Evolutionary conservation across 148 eudicot species (phyloP).

Genomic region (Persicaria tinctoria): DNA sequence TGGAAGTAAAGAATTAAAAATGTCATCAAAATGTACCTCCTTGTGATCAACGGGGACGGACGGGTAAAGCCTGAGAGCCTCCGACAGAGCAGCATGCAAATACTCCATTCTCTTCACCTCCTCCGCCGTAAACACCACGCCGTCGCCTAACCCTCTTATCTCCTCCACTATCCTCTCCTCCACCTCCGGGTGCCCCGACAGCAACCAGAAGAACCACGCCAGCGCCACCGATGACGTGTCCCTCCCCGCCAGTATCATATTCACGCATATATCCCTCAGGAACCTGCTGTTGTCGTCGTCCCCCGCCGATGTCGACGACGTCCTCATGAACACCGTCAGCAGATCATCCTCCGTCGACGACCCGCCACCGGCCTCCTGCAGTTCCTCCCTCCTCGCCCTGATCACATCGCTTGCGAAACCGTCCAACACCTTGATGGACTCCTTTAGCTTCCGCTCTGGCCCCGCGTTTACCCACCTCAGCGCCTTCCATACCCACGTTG

Average conservation of each 20-base stretch:
- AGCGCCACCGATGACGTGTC: slow-evolving; percentile 87
- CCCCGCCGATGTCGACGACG: slow-evolving; percentile 50
- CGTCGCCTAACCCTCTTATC: slow-evolving; percentile 23
- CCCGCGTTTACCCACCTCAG: slow-evolving; percentile 55
- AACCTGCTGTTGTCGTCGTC: slow-evolving; percentile 28
- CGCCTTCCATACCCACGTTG: slow-evolving; percentile 58
- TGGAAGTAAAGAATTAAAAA: neutral
- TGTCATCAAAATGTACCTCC: slow-evolving; percentile 37
- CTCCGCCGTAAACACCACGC: slow-evolving; percentile 50
- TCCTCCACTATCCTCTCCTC: slow-evolving; percentile 61
- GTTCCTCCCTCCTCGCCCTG: slow-evolving; percentile 54
- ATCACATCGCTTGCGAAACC: slow-evolving; percentile 66
- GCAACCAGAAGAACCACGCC: slow-evolving; percentile 88
- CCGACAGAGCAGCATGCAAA: slow-evolving; percentile 87
- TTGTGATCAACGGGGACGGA: slow-evolving; percentile 97
- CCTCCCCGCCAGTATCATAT: slow-evolving; percentile 79
- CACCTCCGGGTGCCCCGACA: slow-evolving; percentile 45
- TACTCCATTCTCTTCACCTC: slow-evolving; percentile 90
- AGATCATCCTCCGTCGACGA: neutral
- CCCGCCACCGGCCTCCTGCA: slow-evolving; percentile 9
- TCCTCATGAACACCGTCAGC: slow-evolving; percentile 24
- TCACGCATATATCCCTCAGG: slow-evolving; percentile 73
- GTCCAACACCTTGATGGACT: slow-evolving; percentile 50
- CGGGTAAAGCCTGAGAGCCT: slow-evolving; percentile 87
- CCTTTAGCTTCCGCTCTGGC: slow-evolving; percentile 44